A percentile compares a stretch with the other conserved stretches of the same genome.
Evolutionary conservation across 495 filamentous ascomycete species (phyloP).

Genomic region (Cudoniella acicularis): DNA sequence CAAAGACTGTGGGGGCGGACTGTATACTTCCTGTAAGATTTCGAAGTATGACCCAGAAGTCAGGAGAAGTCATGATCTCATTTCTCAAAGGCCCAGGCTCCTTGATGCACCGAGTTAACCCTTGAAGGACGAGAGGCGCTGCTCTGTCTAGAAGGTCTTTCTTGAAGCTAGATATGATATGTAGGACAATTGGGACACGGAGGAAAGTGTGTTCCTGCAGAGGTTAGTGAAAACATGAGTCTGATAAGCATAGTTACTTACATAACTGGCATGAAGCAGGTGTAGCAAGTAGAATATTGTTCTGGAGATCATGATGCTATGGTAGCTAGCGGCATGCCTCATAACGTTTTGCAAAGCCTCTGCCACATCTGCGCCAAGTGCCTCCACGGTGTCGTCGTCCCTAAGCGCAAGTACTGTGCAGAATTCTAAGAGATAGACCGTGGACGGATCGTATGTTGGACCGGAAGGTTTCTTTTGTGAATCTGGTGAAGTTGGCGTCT

Average conservation of each 20-base stretch:
- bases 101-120: conserved; percentile 73
- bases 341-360: conserved; percentile 77
- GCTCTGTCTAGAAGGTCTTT: conserved; percentile 72
- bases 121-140: conserved; percentile 69
- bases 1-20: conserved; percentile 73
- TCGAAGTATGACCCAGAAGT: conserved; percentile 93
- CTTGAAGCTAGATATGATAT: conserved; percentile 84
- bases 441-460: conserved; percentile 77
- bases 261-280: conserved; percentile 81
- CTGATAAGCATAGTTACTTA: conserved; percentile 40
- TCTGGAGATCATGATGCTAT: conserved; percentile 76
- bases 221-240: conserved; percentile 27
- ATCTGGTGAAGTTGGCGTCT: conserved; percentile 52
- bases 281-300: conserved; percentile 83
- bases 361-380: conserved; percentile 72
- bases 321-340: conserved; percentile 71
- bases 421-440: conserved; percentile 86
- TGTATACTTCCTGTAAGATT: conserved; percentile 64
- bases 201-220: conserved; percentile 80
- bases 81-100: conserved; percentile 73
- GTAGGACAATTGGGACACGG: conserved; percentile 86
- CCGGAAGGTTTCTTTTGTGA: conserved; percentile 48
- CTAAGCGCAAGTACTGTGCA: conserved; percentile 80
- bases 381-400: conserved; percentile 64
- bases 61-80: conserved; percentile 91